Conservation (phyloP, 495 filamentous ascomycete genomes). For the Penicillium diatomitis region DNA sequence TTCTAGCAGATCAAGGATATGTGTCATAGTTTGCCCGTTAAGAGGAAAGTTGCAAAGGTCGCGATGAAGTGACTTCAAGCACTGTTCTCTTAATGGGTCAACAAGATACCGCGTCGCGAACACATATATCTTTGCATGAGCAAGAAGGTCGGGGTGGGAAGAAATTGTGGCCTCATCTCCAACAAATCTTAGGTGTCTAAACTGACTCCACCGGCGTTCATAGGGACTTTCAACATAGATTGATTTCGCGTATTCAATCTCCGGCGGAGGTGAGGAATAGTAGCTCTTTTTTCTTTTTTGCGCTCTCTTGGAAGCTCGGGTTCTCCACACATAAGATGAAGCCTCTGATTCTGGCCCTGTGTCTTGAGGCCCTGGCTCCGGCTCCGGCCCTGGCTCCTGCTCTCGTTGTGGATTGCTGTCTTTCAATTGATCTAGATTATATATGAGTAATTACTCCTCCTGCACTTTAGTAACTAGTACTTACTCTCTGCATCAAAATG, state of each 20-base stretch:
- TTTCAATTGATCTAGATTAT: background rate
- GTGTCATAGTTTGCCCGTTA: background rate
- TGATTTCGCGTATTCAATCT: background rate
- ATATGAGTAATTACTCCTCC: background rate
- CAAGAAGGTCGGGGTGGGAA: background rate
- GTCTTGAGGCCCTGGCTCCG: background rate
- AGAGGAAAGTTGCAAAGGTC: conserved; percentile 1
- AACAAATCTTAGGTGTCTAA: background rate
- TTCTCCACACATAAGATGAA: background rate
- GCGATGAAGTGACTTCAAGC: background rate
- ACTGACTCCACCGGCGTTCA: background rate
- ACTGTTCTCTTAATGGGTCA: too few species aligned
- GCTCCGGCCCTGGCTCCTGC: background rate
- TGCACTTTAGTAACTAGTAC: background rate
- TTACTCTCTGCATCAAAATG: background rate
- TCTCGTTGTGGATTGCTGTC: background rate
- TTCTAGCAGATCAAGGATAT: conserved; percentile 1
- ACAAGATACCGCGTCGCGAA: background rate
- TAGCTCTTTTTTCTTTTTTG: background rate
- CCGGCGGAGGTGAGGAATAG: background rate
- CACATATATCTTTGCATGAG: background rate
- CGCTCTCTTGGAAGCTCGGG: background rate
- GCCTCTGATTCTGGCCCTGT: background rate
- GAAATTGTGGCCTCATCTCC: background rate
- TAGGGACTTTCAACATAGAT: background rate